Evolutionary conservation across 2,329 filamentous ascomycete genomes (phyloP).

Genomic region (Sphaerulina vaccinii): DNA sequence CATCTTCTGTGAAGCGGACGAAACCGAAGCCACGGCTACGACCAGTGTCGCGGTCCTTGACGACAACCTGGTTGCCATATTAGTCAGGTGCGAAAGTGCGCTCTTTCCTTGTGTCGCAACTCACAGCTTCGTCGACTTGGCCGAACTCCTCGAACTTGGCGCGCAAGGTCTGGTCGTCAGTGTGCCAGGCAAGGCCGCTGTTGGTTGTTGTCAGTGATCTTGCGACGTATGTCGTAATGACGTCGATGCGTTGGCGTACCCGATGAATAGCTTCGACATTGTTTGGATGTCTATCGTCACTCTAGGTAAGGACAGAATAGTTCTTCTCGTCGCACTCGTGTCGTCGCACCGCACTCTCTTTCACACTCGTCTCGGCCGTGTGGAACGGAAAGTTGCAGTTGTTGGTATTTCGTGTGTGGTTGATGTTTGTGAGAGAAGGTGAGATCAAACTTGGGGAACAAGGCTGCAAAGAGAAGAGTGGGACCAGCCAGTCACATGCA

Average conservation of each 20-base stretch:
- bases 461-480: slow-evolving; percentile 7
- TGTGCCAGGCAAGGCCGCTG: slow-evolving; percentile 98
- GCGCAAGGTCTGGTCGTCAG: slow-evolving; percentile 81
- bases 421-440: slow-evolving; percentile 15
- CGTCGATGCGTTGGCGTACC: slow-evolving; percentile 64
- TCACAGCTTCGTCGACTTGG: slow-evolving; percentile 88
- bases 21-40: slow-evolving; percentile 97
- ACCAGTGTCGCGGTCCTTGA: slow-evolving; percentile 95
- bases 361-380: slow-evolving; percentile 11
- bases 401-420: slow-evolving; percentile 14
- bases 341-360: slow-evolving; percentile 7
- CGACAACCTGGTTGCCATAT: slow-evolving; percentile 68
- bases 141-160: slow-evolving; percentile 93
- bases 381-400: slow-evolving; percentile 11
- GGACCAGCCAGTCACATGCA: slow-evolving; percentile 20
- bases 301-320: slow-evolving; percentile 35
- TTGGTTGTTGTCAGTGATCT: slow-evolving; percentile 22
- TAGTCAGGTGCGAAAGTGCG: neutral
- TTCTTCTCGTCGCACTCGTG: slow-evolving; percentile 13
- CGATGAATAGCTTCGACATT: slow-evolving; percentile 95
- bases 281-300: slow-evolving; percentile 29
- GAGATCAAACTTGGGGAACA: slow-evolving; percentile 13
- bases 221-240: neutral
- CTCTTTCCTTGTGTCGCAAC: slow-evolving; percentile 42
- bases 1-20: slow-evolving; percentile 78